A percentile compares a stretch with the other conserved stretches of the same genome.
phyloP scores from a whole-genome alignment of 106 monocot species.

The Allium sativum region DNA sequence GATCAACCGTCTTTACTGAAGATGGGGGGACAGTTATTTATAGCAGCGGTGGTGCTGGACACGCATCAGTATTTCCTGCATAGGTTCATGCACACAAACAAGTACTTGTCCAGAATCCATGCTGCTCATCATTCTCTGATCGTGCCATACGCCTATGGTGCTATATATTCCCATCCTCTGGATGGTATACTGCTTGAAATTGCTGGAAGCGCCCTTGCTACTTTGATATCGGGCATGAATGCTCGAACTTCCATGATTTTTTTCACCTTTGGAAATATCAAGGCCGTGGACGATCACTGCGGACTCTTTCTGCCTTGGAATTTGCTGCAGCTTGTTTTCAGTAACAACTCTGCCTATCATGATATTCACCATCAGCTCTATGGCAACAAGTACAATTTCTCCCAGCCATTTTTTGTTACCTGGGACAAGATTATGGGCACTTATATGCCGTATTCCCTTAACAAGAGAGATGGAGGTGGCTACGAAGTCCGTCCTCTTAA shows the following conservation, averaged over 20 bases:
- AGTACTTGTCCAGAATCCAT: constrained; percentile 28
- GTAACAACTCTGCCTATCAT: constrained; percentile 25
- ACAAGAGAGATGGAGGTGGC: constrained; percentile 27
- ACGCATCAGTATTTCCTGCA: constrained; percentile 30
- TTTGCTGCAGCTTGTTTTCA: constrained; percentile 10
- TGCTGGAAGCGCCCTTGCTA: constrained; percentile 5
- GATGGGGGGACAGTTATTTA: constrained; percentile 10
- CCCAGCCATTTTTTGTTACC: constrained; percentile 27
- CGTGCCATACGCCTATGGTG: constrained; percentile 20
- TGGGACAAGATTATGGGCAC: constrained; percentile 43
- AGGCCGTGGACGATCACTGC: constrained; percentile 22
- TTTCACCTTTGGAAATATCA: constrained; percentile 26
- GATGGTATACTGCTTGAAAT: constrained; percentile 25
- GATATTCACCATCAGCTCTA: constrained; percentile 31
- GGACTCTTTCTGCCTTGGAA: constrained; percentile 16
- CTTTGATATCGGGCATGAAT: constrained; percentile 26
- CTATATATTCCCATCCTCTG: constrained; percentile 23
- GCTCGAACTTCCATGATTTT: constrained; percentile 18
- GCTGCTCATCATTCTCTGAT: constrained; percentile 24
- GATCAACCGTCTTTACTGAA: not conserved
- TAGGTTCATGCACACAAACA: constrained; percentile 25
- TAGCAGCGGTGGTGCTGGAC: constrained; percentile 28
- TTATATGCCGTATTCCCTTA: constrained; percentile 28
- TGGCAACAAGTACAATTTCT: constrained; percentile 30
- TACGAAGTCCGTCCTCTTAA: constrained; percentile 15